phyloP scores from a whole-genome alignment of 306 rosid genomes.

The Glycine soja region DNA sequence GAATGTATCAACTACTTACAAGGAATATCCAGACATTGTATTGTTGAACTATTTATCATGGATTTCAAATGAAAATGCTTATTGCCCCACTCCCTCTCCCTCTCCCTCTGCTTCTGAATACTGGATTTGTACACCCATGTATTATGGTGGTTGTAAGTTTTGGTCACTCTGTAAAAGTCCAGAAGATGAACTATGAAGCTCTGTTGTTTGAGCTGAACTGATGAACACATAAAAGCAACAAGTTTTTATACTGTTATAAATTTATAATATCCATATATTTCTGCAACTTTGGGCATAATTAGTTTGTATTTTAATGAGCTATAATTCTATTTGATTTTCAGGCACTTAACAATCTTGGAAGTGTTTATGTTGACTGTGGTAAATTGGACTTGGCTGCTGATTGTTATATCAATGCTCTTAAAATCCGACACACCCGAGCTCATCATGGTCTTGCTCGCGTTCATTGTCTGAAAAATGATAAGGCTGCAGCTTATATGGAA shows the following conservation, averaged over 20 bases:
- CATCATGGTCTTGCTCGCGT: constrained; percentile 99
- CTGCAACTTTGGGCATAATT: constrained; percentile 2
- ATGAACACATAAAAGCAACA: not conserved
- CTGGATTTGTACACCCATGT: constrained; percentile 6
- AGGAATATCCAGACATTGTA: not conserved
- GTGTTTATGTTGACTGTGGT: constrained; percentile 81
- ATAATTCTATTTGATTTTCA: constrained; percentile 51
- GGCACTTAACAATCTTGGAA: constrained; percentile 98
- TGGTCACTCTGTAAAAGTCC: constrained; percentile 27
- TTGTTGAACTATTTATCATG: constrained; percentile 9
- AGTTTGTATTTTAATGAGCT: constrained; percentile 24
- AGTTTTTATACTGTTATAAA: constrained; percentile 26
- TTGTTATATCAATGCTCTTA: constrained; percentile 88
- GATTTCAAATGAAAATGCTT: constrained; percentile 2
- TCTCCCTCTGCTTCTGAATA: not conserved
- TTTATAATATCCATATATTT: constrained; percentile 24
- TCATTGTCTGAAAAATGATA: constrained; percentile 70
- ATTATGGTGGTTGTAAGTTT: constrained; percentile 28
- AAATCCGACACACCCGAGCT: constrained; percentile 87
- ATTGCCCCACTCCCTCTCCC: constrained; percentile 4
- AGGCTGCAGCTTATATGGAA: constrained; percentile 78
- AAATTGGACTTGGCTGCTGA: constrained; percentile 83
- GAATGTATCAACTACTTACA: not conserved
- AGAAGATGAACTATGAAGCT: constrained; percentile 6
- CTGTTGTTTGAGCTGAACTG: constrained; percentile 34